Evolutionary conservation across 495 filamentous ascomycete species (phyloP).

Genomic region (Penicilliopsis zonata): DNA sequence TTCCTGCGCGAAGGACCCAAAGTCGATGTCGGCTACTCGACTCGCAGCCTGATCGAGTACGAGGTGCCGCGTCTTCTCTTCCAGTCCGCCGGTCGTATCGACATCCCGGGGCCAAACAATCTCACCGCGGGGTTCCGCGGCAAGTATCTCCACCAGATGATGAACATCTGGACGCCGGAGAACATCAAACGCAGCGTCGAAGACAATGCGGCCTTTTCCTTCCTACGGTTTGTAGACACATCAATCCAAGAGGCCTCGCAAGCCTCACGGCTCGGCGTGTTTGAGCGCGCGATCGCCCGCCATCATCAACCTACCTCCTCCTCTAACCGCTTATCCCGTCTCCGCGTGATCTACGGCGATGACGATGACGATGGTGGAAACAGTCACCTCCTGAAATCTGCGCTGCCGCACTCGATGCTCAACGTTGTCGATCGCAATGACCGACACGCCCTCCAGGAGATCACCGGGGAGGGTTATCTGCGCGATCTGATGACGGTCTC

Average conservation of each 20-base stretch:
- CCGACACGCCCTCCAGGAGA: slow-evolving; percentile 50
- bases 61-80: slow-evolving; percentile 68
- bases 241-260: slow-evolving; percentile 60
- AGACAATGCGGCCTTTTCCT: slow-evolving; percentile 63
- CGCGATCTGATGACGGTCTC: slow-evolving; percentile 71
- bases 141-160: slow-evolving; percentile 60
- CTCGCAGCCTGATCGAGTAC: slow-evolving; percentile 76
- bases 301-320: slow-evolving; percentile 30
- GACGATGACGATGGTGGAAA: slow-evolving; percentile 47
- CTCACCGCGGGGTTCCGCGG: slow-evolving; percentile 59
- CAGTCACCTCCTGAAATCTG: slow-evolving; percentile 23
- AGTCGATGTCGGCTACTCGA: slow-evolving; percentile 76
- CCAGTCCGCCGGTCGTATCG: slow-evolving; percentile 59
- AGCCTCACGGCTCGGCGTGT: slow-evolving; percentile 47
- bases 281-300: slow-evolving; percentile 53
- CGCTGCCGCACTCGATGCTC: slow-evolving; percentile 65
- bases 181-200: slow-evolving; percentile 51
- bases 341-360: slow-evolving; percentile 50
- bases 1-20: slow-evolving; percentile 81
- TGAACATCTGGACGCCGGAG: slow-evolving; percentile 83
- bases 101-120: slow-evolving; percentile 68
- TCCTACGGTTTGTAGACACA: slow-evolving; percentile 74
- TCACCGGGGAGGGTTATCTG: slow-evolving; percentile 64
- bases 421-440: slow-evolving; percentile 64
- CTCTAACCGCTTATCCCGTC: slow-evolving; percentile 36